Evolutionary conservation across 2,329 filamentous ascomycete species (phyloP).

Genomic region (Piedraia hortae): DNA sequence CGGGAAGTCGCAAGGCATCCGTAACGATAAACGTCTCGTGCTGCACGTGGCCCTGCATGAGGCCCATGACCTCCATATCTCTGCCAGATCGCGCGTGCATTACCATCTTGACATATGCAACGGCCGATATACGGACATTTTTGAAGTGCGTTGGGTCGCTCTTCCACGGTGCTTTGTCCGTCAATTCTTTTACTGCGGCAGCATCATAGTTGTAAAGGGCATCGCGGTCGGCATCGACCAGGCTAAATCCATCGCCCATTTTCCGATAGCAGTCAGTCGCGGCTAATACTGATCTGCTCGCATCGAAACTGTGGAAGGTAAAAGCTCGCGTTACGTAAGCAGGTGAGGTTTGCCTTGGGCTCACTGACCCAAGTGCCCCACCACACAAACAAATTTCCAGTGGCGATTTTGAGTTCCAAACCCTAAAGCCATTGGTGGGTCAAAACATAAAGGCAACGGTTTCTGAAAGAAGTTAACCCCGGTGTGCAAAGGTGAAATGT

Average conservation of each 20-base stretch:
- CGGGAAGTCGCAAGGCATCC: constrained; percentile 75
- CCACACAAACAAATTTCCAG: too few relatives aligned
- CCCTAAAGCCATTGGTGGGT: too few relatives aligned
- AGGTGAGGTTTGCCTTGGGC: too few relatives aligned
- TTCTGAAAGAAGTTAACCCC: too few relatives aligned
- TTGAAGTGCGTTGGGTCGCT: constrained; percentile 71
- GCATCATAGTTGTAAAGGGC: constrained; percentile 68
- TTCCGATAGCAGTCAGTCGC: too few relatives aligned
- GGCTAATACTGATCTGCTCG: too few relatives aligned
- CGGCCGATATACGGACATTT: constrained; percentile 70
- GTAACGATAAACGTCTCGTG: constrained; percentile 73
- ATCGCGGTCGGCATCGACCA: constrained; percentile 68
- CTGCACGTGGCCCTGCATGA: constrained; percentile 89
- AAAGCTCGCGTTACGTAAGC: too few relatives aligned
- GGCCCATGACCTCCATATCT: constrained; percentile 78
- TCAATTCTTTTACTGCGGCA: constrained; percentile 37
- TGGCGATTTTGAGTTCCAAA: too few relatives aligned
- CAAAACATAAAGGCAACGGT: too few relatives aligned
- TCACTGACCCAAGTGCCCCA: too few relatives aligned
- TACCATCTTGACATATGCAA: constrained; percentile 93
- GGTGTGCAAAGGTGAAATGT: too few relatives aligned
- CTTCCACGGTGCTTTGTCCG: constrained; percentile 43
- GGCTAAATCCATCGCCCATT: constrained; percentile 54
- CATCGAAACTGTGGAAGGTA: too few relatives aligned
- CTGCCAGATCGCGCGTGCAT: constrained; percentile 96